These are phyloP conservation scores for Striga asiatica DNA, from an alignment of 257 asterid species.

Conservation along the genomic window DNA sequence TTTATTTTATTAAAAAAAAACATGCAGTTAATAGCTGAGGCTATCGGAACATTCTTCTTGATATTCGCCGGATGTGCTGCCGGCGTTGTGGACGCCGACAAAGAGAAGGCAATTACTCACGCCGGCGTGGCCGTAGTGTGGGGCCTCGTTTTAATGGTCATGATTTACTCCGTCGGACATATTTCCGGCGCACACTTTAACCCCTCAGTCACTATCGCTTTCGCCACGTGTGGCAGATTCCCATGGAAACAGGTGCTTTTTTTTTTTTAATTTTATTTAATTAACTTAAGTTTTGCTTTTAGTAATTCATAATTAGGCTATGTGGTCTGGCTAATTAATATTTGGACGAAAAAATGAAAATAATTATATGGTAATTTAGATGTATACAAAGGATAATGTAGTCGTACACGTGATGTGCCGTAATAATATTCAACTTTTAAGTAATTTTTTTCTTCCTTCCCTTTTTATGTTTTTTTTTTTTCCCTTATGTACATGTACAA, in stretches of 20 bases:
- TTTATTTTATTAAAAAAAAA: too few relatives aligned
- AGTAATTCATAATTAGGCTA: too few relatives aligned
- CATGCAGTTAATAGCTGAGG: constrained; percentile 71
- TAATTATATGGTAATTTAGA: too few relatives aligned
- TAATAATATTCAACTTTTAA: too few relatives aligned
- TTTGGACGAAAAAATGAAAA: background rate
- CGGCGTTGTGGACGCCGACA: constrained; percentile 57
- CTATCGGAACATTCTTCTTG: constrained; percentile 62
- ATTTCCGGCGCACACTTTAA: constrained; percentile 92
- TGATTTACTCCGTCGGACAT: constrained; percentile 77
- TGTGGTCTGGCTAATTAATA: too few relatives aligned
- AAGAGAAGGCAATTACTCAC: constrained; percentile 35
- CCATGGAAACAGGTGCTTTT: constrained; percentile 64
- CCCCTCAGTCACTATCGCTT: constrained; percentile 81
- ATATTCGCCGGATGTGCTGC: constrained; percentile 70
- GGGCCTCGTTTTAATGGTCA: constrained; percentile 81
- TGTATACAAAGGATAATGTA: too few relatives aligned
- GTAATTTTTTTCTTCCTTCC: too few relatives aligned
- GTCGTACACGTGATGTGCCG: too few relatives aligned
- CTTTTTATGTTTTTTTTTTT: too few relatives aligned
- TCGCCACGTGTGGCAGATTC: constrained; percentile 66
- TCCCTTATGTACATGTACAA: too few relatives aligned
- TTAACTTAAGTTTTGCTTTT: too few relatives aligned
- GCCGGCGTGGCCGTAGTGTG: constrained; percentile 71
- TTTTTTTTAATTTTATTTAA: too few relatives aligned